Evolutionary conservation across 257 asterid species (phyloP), one percentile per base, ranked within the genome.

Genomic region (Cynanchum wilfordii): DNA sequence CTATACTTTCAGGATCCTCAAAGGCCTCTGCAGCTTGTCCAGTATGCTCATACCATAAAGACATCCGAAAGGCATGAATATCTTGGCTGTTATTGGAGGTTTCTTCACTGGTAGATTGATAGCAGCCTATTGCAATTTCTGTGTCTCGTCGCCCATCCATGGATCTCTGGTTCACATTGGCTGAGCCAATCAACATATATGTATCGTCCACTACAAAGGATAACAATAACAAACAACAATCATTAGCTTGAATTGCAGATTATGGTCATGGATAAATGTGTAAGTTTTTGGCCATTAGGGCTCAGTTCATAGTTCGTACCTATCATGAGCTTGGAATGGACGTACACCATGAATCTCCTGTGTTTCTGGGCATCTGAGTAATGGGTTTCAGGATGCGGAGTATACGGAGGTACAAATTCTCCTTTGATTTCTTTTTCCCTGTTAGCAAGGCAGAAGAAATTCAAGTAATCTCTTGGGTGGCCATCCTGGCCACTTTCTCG

Each of bases 131-230:
- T 25, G 96, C 96, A 66, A 92, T 90, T 77, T 92, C 98, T 6
- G 95, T 87, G 86, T 89, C 97, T 25, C 97, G 86, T 76, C 82
- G 75, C 47, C 98, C 98, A 66, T 93, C 98, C 98, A 93, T 89
- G 20, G 98, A 93, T 78, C 98, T 77, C 75, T 90, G 98, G 78
- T 93, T 89, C 82, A 90, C 89, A 52, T 93, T 93, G 17, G 97
- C 97, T 1, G 98, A 93, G 57, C 98, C 97, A 68, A 89, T 86
- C 22, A 93, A 75, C 63, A 93, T 82, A 74, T 90, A 90, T 10
- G 84, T 64, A 63, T 93, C 98, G 65, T 93, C 98, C 86, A 90
- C 98, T 93, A 85, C 47, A 73, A 81, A 33, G 38, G 38, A 33
- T 33, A 33, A 9, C 22, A 74, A 16, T 33, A 36, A 51, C 65